phyloP scores from a whole-genome alignment of 768 basidiomycete species.

The Phanerochaete sordida region DNA sequence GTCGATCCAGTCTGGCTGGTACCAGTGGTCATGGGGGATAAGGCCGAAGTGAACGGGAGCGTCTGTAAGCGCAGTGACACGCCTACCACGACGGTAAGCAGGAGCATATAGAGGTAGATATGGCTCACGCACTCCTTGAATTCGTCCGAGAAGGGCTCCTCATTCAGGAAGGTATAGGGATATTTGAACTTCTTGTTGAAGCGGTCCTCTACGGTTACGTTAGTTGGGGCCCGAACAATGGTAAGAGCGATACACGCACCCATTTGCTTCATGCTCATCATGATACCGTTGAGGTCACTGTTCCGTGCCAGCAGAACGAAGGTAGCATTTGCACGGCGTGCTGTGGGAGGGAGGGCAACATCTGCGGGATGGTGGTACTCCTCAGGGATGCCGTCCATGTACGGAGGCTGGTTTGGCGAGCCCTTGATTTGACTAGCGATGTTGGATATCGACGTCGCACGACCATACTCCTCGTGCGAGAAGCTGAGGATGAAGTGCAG shows the following conservation, averaged over 20 bases:
- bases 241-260: slow-evolving; percentile 21
- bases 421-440: slow-evolving; percentile 28
- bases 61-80: slow-evolving; percentile 55
- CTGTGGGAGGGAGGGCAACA: slow-evolving; percentile 11
- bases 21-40: slow-evolving; percentile 79
- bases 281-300: slow-evolving; percentile 38
- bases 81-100: slow-evolving; percentile 39
- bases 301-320: slow-evolving; percentile 54
- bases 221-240: background rate
- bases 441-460: slow-evolving; percentile 39
- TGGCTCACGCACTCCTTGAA: slow-evolving; percentile 56
- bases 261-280: slow-evolving; percentile 51
- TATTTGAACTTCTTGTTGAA: slow-evolving; percentile 65
- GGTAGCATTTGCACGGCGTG: slow-evolving; percentile 49
- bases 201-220: slow-evolving; percentile 34
- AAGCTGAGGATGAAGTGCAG: slow-evolving; percentile 55
- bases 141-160: slow-evolving; percentile 68
- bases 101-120: too few species aligned
- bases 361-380: slow-evolving; percentile 25
- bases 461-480: slow-evolving; percentile 46
- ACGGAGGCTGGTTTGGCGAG: slow-evolving; percentile 34
- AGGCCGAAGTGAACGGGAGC: slow-evolving; percentile 67
- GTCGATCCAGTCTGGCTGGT: slow-evolving; percentile 71
- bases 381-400: slow-evolving; percentile 52
- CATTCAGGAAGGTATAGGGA: slow-evolving; percentile 85